Conservation (phyloP, 2,329 filamentous ascomycete species). For the Thelonectria discophora region DNA sequence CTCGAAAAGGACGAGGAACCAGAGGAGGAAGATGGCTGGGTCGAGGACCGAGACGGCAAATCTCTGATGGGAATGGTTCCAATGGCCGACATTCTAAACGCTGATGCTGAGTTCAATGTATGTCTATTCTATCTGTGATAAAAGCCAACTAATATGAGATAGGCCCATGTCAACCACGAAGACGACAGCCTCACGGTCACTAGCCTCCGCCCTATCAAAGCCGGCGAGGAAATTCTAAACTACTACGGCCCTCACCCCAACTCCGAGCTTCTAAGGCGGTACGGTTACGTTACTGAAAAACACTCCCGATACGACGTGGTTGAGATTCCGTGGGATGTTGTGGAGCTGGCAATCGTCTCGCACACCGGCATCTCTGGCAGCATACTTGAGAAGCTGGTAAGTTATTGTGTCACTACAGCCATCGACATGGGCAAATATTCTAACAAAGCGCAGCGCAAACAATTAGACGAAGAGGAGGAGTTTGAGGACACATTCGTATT, state of each 20-base stretch:
- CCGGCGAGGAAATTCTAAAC: conserved; percentile 83
- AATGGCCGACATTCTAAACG: conserved; percentile 89
- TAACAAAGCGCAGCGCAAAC: conserved; percentile 48
- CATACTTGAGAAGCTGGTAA: conserved; percentile 55
- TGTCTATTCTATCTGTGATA: conserved; percentile 30
- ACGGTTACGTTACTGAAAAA: conserved; percentile 84
- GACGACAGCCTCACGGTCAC: conserved; percentile 73
- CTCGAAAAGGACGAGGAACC: conserved; percentile 69
- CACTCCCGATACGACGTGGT: conserved; percentile 85
- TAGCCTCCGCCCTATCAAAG: conserved; percentile 71
- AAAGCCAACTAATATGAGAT: conserved; percentile 19
- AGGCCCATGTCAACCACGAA: conserved; percentile 65
- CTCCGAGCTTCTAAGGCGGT: conserved; percentile 82
- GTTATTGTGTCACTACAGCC: conserved; percentile 22
- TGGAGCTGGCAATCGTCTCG: conserved; percentile 57
- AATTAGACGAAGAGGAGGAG: conserved; percentile 71
- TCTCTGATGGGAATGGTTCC: conserved; percentile 85
- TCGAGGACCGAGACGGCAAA: conserved; percentile 68
- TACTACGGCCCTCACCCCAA: conserved; percentile 88
- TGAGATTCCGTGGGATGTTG: conserved; percentile 72
- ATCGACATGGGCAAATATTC: background rate
- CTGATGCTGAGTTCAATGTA: conserved; percentile 87
- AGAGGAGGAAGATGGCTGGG: conserved; percentile 70
- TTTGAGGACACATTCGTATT: conserved; percentile 80
- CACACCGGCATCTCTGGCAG: conserved; percentile 50